Evolutionary conservation across 2,329 filamentous ascomycete species (phyloP), one percentile per base, ranked within the genome.

Genomic region (Coleophoma cylindrospora): DNA sequence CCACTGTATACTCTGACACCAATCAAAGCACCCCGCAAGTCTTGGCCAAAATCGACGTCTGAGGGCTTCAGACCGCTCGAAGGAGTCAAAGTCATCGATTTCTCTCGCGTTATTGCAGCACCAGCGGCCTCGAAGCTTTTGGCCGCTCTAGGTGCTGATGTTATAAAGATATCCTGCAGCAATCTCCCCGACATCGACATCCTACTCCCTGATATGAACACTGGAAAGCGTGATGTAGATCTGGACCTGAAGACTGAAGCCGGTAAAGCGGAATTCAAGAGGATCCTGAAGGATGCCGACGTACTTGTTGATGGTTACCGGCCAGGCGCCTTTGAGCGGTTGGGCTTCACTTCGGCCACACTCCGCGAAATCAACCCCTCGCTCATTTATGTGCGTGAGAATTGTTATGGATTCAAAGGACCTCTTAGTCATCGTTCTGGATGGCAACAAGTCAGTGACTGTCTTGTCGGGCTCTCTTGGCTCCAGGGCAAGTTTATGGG

Each of bases 281-380:
- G 67, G 7, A 67, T 79, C 2, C 55, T 79, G n/a, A 58, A 60
- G 8, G 72, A 74, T 1, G 75, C 70, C 2, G 77, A 81, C 54
- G 70, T 80, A 34, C 73, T 80, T 50, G 60, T 80, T 17, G 74
- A 80, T 54, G 76, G 77, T 34, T 81, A 74, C 65, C 68, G 76
- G 3, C 66, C 68, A 12, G 68, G 68, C 10, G 65, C 67, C 13
- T 65, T 80, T 43, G 62, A 64, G 27, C 62, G 64, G 22, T 64
- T 63, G 21, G 71, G 71, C 2, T 64, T 73, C 11, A 67, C 71
- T 0, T 61, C 70, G 2, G 57, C 70, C 10, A 65, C 66, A 17
- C 53, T 74, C 19, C 61, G 70, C 8, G 64, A 60, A 46, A 62
- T 71, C 57, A 74, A 64, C 13, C 67, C 65, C 33, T 73, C 73